phyloP scores from a whole-genome alignment of 306 rosid genomes.

The Argentina anserina region DNA sequence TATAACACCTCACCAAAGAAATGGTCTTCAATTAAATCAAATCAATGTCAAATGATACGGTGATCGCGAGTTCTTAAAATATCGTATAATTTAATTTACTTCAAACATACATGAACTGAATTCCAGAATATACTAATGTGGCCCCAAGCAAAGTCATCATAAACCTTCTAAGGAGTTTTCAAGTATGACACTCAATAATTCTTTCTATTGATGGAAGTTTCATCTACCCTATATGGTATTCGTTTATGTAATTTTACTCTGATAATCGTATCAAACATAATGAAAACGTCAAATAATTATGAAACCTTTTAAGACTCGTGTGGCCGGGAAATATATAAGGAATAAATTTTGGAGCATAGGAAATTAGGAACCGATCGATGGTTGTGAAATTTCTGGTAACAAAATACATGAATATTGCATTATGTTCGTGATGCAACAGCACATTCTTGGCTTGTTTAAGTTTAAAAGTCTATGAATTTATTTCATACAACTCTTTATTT shows the following conservation, averaged over 20 bases:
- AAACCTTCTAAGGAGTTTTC: background rate
- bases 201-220: background rate
- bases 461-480: background rate
- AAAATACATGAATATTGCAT: background rate
- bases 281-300: background rate
- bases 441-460: background rate
- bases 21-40: no score
- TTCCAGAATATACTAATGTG: no score
- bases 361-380: no score
- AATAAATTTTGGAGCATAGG: background rate
- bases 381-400: background rate
- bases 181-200: background rate
- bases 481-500: background rate
- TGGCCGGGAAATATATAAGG: background rate
- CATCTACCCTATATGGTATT: background rate
- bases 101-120: no score
- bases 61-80: no score
- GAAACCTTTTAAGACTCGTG: background rate
- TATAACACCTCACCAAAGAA: no score
- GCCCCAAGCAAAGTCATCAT: background rate
- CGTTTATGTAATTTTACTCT: background rate
- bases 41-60: no score
- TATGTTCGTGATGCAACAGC: background rate
- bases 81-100: no score
- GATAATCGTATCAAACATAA: background rate